A percentile compares a stretch with the other conserved stretches of the same genome.
phyloP scores from a whole-genome alignment of 306 rosid genomes.

The Urtica urens region DNA sequence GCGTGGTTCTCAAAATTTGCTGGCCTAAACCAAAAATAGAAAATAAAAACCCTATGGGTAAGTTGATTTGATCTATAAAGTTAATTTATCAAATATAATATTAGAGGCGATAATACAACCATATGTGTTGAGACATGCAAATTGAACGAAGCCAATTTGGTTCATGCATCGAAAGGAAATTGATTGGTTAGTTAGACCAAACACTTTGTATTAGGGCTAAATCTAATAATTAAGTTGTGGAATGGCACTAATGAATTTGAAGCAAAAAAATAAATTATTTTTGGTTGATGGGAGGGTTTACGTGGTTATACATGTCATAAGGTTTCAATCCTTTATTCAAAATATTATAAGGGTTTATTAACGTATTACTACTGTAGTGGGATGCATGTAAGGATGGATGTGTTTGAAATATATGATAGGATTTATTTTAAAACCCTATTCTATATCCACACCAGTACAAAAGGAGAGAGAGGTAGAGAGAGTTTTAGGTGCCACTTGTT shows the following conservation, averaged over 20 bases:
- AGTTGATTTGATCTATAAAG: background rate
- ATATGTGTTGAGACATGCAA: background rate
- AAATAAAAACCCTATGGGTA: background rate
- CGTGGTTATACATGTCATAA: background rate
- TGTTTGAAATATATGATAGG: too few species aligned
- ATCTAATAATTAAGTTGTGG: conserved; percentile 9
- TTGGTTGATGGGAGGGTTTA: background rate
- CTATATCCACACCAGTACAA: too few species aligned
- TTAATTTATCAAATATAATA: background rate
- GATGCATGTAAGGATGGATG: too few species aligned
- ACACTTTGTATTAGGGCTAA: too few species aligned
- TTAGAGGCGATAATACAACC: background rate
- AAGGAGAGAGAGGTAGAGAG: too few species aligned
- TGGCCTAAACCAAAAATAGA: background rate
- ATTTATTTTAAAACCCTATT: too few species aligned
- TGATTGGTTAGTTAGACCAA: background rate
- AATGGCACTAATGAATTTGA: background rate
- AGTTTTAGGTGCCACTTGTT: too few species aligned
- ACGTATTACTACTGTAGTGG: too few species aligned
- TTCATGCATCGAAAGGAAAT: background rate
- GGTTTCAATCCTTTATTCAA: background rate
- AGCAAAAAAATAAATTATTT: too few species aligned
- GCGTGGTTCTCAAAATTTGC: conserved; percentile 9
- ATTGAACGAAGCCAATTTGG: background rate
- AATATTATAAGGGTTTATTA: too few species aligned